Evolutionary conservation across 2,329 filamentous ascomycete species (phyloP).

Genomic region (Plectosphaerella sp.): DNA sequence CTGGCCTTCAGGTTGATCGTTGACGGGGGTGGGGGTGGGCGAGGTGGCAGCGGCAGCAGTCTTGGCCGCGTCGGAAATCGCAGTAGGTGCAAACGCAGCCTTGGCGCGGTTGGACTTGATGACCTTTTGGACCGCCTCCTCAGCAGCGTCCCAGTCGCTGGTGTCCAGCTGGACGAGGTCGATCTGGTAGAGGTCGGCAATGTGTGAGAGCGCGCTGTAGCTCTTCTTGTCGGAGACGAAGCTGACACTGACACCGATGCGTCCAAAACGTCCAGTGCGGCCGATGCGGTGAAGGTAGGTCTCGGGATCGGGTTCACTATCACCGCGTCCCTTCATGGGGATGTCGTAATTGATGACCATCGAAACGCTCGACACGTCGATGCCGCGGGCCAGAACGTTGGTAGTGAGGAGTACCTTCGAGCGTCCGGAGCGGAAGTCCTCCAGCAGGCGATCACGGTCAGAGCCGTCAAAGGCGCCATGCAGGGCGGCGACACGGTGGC

Average conservation of each 20-base stretch:
- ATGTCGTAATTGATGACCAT: slow-evolving; percentile 99
- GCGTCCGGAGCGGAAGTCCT: slow-evolving; percentile 78
- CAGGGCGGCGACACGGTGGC: slow-evolving; percentile 85
- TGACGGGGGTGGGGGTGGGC: neutral
- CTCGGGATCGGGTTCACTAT: slow-evolving; percentile 83
- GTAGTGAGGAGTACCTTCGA: slow-evolving; percentile 98
- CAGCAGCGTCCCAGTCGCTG: slow-evolving; percentile 86
- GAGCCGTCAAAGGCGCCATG: slow-evolving; percentile 83
- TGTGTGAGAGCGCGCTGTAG: slow-evolving; percentile 74
- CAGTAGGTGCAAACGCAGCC: slow-evolving; percentile 46
- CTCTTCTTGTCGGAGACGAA: slow-evolving; percentile 86
- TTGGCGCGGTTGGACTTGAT: slow-evolving; percentile 68
- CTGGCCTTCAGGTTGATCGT: neutral
- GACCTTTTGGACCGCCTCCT: slow-evolving; percentile 74
- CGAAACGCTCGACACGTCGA: slow-evolving; percentile 85
- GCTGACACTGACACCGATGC: slow-evolving; percentile 91
- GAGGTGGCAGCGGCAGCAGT: neutral
- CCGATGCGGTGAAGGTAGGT: slow-evolving; percentile 98
- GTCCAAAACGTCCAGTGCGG: slow-evolving; percentile 92
- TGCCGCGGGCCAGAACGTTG: slow-evolving; percentile 92
- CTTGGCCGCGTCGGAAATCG: slow-evolving; percentile 24
- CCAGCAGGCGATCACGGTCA: slow-evolving; percentile 78
- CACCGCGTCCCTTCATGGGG: slow-evolving; percentile 69
- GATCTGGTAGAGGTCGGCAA: slow-evolving; percentile 75
- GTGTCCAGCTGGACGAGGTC: slow-evolving; percentile 78